A percentile compares a stretch with the other conserved stretches of the same genome.
phyloP scores from a whole-genome alignment of 345 rosid species.

The Carallia pectinifolia region DNA sequence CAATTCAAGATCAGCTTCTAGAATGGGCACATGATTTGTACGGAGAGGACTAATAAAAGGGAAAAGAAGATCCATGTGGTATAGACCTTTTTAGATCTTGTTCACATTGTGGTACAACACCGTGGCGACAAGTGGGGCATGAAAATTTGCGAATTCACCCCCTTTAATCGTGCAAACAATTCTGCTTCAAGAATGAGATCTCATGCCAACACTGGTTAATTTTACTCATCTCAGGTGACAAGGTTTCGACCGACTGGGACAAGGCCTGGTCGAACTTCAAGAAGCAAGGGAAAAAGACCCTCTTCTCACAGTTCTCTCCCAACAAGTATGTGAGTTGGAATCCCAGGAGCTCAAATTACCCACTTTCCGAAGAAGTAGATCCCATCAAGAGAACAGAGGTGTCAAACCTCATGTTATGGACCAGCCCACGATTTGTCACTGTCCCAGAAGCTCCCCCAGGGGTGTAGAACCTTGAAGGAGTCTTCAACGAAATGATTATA shows the following conservation, averaged over 20 bases:
- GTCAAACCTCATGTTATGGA: conserved; percentile 83
- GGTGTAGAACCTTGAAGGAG: not conserved
- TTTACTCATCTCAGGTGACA: conserved; percentile 48
- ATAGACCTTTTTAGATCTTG: no score
- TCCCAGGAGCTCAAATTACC: conserved; percentile 70
- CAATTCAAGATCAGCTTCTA: no score
- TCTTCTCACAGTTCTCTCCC: conserved; percentile 60
- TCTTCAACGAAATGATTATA: not conserved
- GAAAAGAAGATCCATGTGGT: no score
- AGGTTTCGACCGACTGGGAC: conserved; percentile 82
- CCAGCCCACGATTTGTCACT: conserved; percentile 56
- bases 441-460: not conserved
- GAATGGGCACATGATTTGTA: no score
- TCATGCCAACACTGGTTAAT: conserved; percentile 10
- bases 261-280: conserved; percentile 83
- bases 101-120: no score
- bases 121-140: no score
- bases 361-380: conserved; percentile 86
- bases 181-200: not conserved
- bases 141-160: no score
- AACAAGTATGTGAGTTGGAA: conserved; percentile 93
- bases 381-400: conserved; percentile 89
- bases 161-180: no score
- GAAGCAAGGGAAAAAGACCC: conserved; percentile 73
- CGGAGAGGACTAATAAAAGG: no score